Base-by-base conservation (phyloP, 441 rosid species). In the Hura crepitans region DNA sequence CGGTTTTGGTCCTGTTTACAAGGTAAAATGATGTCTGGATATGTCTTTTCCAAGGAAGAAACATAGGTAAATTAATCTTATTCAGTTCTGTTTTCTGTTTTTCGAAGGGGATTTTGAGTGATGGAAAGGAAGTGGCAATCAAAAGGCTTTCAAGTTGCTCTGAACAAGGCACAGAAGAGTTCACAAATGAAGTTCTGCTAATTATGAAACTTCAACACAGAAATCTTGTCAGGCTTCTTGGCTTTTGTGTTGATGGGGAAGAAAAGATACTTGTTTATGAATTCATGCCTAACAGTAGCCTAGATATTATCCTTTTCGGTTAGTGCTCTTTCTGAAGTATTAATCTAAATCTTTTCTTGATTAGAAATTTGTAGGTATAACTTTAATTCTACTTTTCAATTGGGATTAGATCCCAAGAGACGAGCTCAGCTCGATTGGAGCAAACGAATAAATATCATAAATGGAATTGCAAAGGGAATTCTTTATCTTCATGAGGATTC, bases 401-500 rank as follows among this genome's bases (percentile, higher is more conserved):
- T 23, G 1, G 25, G 6, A 23, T 4, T 70, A 82, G 85, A 82
- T 71, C 46, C 57, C 13, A 70, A 1, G 23, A 79, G 66, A 42
- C 76, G 77, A 4, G 74, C 49, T 20, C 69, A 54, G 20, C 76
- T 82, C 1, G 58, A 70, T 65, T 81, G 86, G 84, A 43, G 67
- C 62, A 75, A 11, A 22, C 76, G 83, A 0, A n/a, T 71, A 2
- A 74, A 65, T 20, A 81, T 85, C 23, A 77, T 80, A 23, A 75
- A 70, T 10, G 81, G 82, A 45, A 81, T 81, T 49, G 84, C 83
- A 3, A 70, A 66, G 8, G 88, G 84, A 46, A 71, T 77, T 60
- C 78, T 84, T 45, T 79, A 80, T 61, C 85, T 84, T 30, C 85
- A 82, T 14, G 84, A 82, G 53, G 85, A 80, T 72, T 84, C 85